Base-by-base conservation (phyloP, 129 eudicot species). In the Flaveria ramosissima region DNA sequence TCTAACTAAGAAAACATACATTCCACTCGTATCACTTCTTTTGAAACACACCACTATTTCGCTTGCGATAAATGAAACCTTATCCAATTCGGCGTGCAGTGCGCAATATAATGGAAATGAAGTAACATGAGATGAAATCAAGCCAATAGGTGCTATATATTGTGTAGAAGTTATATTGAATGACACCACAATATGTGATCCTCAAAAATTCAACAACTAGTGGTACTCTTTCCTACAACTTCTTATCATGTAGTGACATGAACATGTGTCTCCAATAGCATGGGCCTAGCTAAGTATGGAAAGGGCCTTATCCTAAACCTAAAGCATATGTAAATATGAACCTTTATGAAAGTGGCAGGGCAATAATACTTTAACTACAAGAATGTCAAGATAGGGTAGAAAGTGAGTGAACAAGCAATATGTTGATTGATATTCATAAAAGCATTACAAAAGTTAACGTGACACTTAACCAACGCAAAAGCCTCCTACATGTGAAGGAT, bases 121-220 rank as follows among this genome's bases (percentile, higher is more conserved):
- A 65, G 50, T 8, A 50, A 36, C 65, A 48, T 50, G 14, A 17
- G 26, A 11, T 50, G 15, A 50, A 48, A 51, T 61, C 12, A 13
- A 76, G 24, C 66, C 23, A 62, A 47, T 59, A 17, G 20, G 9
- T 2, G 4, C 7, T 69, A 1, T 19, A 11, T 19, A 13, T 41
- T 59, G 30, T 14, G n/a, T 48, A 48, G 1, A 48, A 48, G 53
- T 48, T 14, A 52, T 52, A 52, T 52, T 52, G 59, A 52, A 52
- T 15, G 60, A 53, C 24, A 53, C 60, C 60, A 53, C 23, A n/a
- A 53, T 53, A 23, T 53, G 36, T 55, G 12, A 53, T 36, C 23
- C 63, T 64, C 41, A 17, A 23, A 47, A 7, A 75, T 75, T 60
- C 19, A 51, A 62, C 21, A n/a, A 52, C 53, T 53, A 9, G 24